Base-by-base conservation (phyloP, 257 asterid species). In the Solanum piurae region DNA sequence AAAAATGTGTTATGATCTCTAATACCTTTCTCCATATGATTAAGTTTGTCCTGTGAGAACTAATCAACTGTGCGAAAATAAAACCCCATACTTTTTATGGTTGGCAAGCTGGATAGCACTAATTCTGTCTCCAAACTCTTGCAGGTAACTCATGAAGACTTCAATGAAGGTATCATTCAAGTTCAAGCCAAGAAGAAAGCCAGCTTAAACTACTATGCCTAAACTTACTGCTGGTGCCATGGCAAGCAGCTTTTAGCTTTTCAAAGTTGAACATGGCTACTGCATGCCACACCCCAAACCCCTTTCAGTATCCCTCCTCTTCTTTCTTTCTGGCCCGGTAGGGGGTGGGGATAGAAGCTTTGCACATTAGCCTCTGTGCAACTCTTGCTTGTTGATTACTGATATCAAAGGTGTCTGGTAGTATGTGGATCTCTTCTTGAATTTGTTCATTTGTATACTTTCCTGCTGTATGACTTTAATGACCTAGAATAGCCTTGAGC, bases 131-230 rank as follows among this genome's bases (percentile, higher is more conserved):
- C 85, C 68, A 8, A 12, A 12, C 12, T 86, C 83, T 64, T 33
- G 36, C 89, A 95, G 99, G 99, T 96, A 89, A 96, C 93, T 90
- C 99, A 96, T 66, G 99, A 96, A 90, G 99, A 96, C 91, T 96
- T 94, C 85, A 96, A 96, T 52, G 99, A 95, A 92, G 99, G 99
- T 34, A 96, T 95, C 75, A 96, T 96, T 72, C 99, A 95, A 95
- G 99, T 96, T 90, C 98, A 96, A 91, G 99, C 98, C 0, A 96
- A 96, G 90, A 95, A 95, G 95, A 95, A 96, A 91, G 94, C 96
- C 89, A 93, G 98, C 94, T 91, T 94, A 85, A 94, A 94, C 91
- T 96, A 95, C 93, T 96, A 94, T 71, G 99, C 98, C 0, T 95
- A 96, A 92, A 72, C 79, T 11, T 29, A 9, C 55, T 49, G 23